A percentile compares a stretch with the other conserved stretches of the same genome.
Evolutionary conservation across 2,329 filamentous ascomycete species (phyloP).

Genomic region (Talaromyces atroroseus): DNA sequence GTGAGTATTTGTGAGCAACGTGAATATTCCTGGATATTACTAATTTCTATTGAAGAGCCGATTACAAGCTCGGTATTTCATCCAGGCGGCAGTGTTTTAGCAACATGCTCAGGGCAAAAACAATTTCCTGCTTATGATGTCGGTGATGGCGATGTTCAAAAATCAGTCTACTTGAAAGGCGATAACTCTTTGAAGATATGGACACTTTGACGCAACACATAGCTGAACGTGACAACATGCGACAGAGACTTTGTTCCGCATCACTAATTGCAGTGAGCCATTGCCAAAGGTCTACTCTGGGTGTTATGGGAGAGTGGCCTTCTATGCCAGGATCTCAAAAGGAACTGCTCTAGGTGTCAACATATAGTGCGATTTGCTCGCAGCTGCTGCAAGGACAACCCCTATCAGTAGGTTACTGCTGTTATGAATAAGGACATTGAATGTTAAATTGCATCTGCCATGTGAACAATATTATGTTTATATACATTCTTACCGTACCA

Average conservation of each 20-base stretch:
- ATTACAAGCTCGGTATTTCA: slow-evolving; percentile 45
- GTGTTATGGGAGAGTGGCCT: no score
- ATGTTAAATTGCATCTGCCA: neutral
- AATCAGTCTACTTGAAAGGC: neutral
- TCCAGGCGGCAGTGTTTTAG: slow-evolving; percentile 42
- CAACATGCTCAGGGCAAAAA: slow-evolving; percentile 47
- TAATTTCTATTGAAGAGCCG: slow-evolving; percentile 33
- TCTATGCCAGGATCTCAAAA: no score
- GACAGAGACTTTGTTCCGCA: neutral
- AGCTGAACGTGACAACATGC: neutral
- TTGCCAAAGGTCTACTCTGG: neutral
- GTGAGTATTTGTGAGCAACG: slow-evolving; percentile 22
- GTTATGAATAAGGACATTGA: neutral
- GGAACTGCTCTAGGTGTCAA: neutral
- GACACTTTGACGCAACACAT: slow-evolving; percentile 19
- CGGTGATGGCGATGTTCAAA: slow-evolving; percentile 12
- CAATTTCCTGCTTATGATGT: slow-evolving; percentile 18
- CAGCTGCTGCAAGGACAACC: neutral
- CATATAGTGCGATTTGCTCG: neutral
- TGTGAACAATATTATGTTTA: neutral
- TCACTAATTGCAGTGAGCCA: neutral
- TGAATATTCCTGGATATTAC: neutral
- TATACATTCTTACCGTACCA: no score
- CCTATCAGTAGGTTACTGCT: neutral
- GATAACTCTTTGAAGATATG: slow-evolving; percentile 40